Conservation (phyloP, 768 basidiomycete genomes). For the Mycena capillaripes region DNA sequence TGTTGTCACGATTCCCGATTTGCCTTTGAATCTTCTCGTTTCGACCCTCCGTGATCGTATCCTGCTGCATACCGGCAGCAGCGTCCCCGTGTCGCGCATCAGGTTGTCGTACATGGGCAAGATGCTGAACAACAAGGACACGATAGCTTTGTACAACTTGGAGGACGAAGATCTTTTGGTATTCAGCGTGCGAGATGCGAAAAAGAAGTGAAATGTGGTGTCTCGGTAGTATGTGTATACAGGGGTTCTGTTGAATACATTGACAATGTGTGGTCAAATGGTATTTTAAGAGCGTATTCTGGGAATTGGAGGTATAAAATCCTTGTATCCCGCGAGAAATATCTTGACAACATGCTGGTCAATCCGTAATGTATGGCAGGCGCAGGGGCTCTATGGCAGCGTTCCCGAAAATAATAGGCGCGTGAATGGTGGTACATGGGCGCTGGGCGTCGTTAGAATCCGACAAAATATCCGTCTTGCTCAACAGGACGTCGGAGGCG, state of each 20-base stretch:
- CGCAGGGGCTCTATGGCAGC: background rate
- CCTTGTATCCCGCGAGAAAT: background rate
- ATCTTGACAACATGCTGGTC: constrained; percentile 32
- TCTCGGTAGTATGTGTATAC: constrained; percentile 9
- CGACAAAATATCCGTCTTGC: constrained; percentile 30
- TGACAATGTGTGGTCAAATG: constrained; percentile 3
- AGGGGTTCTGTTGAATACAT: constrained; percentile 22
- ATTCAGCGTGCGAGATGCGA: constrained; percentile 81
- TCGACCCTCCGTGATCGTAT: constrained; percentile 94
- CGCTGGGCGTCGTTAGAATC: constrained; percentile 14
- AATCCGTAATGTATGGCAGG: constrained; percentile 24
- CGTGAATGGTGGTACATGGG: background rate
- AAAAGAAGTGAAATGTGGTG: constrained; percentile 78
- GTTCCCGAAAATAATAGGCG: background rate
- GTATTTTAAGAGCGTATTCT: background rate
- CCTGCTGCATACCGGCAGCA: constrained; percentile 80
- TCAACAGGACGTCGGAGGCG: background rate
- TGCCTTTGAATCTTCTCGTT: constrained; percentile 88
- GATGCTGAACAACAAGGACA: constrained; percentile 88
- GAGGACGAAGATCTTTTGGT: constrained; percentile 91
- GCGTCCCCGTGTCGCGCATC: constrained; percentile 85
- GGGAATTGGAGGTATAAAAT: background rate
- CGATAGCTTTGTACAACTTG: constrained; percentile 89
- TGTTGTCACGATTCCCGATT: constrained; percentile 81
- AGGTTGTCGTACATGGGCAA: constrained; percentile 85